Conservation (phyloP, 768 basidiomycete genomes). For the Inosperma sp. region DNA sequence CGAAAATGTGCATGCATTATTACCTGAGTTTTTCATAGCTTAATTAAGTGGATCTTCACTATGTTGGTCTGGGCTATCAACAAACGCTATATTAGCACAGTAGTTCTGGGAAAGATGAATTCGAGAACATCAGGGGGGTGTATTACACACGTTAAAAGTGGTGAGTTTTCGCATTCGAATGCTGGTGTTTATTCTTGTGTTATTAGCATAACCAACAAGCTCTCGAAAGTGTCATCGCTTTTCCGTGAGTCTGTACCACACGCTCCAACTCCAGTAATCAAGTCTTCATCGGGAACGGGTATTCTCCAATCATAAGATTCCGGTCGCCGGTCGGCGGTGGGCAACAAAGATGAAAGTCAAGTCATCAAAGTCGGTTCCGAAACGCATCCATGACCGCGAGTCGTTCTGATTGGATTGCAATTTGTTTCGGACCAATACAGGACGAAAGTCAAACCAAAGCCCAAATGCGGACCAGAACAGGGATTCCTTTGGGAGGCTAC, state of each 20-base stretch:
- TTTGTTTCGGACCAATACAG: constrained; percentile 40
- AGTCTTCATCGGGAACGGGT: constrained; percentile 47
- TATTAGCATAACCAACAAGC: constrained; percentile 54
- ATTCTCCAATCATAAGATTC: constrained; percentile 57
- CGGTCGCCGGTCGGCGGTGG: constrained; percentile 44
- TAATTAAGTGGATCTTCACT: no score
- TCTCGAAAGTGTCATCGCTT: constrained; percentile 68
- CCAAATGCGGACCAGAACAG: constrained; percentile 81
- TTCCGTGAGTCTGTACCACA: constrained; percentile 40
- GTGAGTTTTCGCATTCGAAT: no score
- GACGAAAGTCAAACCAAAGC: constrained; percentile 65
- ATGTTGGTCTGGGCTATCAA: no score
- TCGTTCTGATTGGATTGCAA: constrained; percentile 4
- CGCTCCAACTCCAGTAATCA: constrained; percentile 57
- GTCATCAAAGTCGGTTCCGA: constrained; percentile 41
- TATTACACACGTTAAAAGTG: no score
- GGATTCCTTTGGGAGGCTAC: constrained; percentile 66
- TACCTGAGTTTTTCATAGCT: no score
- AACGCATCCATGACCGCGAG: constrained; percentile 45
- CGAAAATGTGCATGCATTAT: no score
- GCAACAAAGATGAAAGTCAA: constrained; percentile 60
- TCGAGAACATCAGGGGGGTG: no score
- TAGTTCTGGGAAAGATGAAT: no score
- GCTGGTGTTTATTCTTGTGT: no score
- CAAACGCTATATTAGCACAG: no score